These are phyloP conservation scores for Magnolia changhungtana DNA, from an alignment of 164 flowering plant species.

Conservation along the genomic window DNA sequence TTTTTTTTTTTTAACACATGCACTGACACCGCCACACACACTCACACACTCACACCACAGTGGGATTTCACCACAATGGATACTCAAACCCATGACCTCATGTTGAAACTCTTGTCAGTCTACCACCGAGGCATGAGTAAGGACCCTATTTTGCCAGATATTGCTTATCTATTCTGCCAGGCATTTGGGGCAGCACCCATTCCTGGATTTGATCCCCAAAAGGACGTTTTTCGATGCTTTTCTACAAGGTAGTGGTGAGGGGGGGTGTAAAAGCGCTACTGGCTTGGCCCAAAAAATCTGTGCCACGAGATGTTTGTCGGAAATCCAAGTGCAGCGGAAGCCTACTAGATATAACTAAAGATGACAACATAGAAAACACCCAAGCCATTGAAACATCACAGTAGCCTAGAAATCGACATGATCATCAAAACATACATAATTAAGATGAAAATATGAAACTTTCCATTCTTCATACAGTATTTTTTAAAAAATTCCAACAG, in stretches of 20 bases:
- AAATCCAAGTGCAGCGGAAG: not conserved
- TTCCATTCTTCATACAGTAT: not conserved
- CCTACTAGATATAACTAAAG: not conserved
- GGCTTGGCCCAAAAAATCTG: not conserved
- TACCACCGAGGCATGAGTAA: too few relatives aligned
- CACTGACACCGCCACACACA: too few relatives aligned
- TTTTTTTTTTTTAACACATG: too few relatives aligned
- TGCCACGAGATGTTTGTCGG: not conserved
- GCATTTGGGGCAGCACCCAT: too few relatives aligned
- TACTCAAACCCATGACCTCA: too few relatives aligned
- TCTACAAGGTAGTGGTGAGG: not conserved
- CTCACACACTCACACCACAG: too few relatives aligned
- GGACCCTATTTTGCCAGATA: too few relatives aligned
- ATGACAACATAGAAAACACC: not conserved
- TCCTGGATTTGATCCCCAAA: too few relatives aligned
- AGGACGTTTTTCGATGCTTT: too few relatives aligned
- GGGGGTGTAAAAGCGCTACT: not conserved
- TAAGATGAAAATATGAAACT: not conserved
- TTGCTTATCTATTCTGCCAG: too few relatives aligned
- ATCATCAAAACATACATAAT: not conserved
- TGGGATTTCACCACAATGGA: too few relatives aligned
- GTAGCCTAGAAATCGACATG: not conserved
- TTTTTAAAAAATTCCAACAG: not conserved
- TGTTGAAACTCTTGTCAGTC: too few relatives aligned
- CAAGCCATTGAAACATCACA: not conserved